phyloP scores from a whole-genome alignment of 2,329 filamentous ascomycete genomes.

The Ophiostoma tasmaniense region DNA sequence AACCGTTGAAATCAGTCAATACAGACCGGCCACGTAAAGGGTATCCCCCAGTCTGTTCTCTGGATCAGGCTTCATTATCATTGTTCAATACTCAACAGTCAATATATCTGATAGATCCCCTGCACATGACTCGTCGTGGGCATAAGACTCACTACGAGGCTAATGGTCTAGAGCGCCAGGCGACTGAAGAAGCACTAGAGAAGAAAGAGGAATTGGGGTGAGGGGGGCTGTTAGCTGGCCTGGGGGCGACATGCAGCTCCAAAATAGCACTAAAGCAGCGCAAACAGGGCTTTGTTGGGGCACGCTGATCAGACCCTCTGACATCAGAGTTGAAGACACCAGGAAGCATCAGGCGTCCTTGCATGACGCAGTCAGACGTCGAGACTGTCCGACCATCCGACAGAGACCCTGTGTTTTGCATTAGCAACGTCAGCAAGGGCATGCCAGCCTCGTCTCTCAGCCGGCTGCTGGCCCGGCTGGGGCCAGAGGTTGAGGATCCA shows the following conservation, averaged over 20 bases:
- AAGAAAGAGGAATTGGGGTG: background rate
- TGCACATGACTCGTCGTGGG: background rate
- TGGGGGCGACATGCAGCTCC: background rate
- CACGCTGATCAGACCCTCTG: background rate
- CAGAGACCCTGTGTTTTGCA: background rate
- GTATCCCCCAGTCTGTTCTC: background rate
- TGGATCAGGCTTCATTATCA: background rate
- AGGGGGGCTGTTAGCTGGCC: background rate
- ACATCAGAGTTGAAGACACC: background rate
- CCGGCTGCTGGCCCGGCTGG: slow-evolving; percentile 25
- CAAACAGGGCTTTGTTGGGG: background rate
- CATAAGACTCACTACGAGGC: background rate
- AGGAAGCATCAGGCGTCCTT: background rate
- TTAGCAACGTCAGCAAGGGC: background rate
- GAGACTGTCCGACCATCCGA: background rate
- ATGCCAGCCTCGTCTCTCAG: slow-evolving; percentile 8
- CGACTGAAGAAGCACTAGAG: background rate
- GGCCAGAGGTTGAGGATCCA: slow-evolving; percentile 38
- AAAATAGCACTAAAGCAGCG: background rate
- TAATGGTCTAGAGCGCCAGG: background rate
- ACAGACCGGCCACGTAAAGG: too few species aligned
- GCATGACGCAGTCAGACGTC: background rate
- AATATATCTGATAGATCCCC: background rate
- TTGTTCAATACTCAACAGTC: background rate
- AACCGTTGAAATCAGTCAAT: background rate